phyloP scores from a whole-genome alignment of 495 filamentous ascomycete genomes.

The Apiosordaria backusii region DNA sequence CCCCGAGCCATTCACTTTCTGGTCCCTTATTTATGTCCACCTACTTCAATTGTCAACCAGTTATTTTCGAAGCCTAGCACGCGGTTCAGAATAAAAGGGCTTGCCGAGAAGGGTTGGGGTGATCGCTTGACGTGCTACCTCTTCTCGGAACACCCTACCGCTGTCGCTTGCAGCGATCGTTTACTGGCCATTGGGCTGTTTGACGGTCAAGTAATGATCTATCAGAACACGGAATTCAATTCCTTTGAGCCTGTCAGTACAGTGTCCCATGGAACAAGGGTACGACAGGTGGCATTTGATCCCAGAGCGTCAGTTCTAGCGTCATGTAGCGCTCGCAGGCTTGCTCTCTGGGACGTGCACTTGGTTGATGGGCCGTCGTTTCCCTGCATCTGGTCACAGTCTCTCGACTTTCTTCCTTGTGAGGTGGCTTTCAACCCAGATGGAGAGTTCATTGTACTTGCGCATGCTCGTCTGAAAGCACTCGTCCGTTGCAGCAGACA shows the following conservation, averaged over 20 bases:
- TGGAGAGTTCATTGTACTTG: background rate
- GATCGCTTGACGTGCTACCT: conserved; percentile 15
- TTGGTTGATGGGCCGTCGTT: background rate
- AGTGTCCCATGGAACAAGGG: conserved; percentile 9
- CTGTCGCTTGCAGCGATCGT: conserved; percentile 9
- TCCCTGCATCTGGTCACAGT: background rate
- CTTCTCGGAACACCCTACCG: background rate
- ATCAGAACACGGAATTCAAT: conserved; percentile 1
- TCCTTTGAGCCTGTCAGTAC: conserved; percentile 10
- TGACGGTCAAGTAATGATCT: conserved; percentile 12
- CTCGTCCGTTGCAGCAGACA: background rate
- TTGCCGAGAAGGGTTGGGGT: conserved; percentile 14
- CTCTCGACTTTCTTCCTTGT: conserved; percentile 7
- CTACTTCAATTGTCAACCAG: conserved; percentile 13
- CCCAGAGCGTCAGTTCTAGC: conserved; percentile 1
- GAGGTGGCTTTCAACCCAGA: conserved; percentile 6
- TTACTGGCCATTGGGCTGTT: conserved; percentile 14
- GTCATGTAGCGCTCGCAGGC: conserved; percentile 10
- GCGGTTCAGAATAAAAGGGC: conserved; percentile 10
- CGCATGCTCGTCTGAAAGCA: background rate
- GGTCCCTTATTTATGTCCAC: conserved; percentile 15
- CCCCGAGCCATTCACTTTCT: conserved; percentile 14
- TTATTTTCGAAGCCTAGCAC: conserved; percentile 7
- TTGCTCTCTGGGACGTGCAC: conserved; percentile 13
- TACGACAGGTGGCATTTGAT: conserved; percentile 12